Conservation (phyloP, 225 moss, liverwort and hornwort genomes). For the Sphagnum contortum region DNA sequence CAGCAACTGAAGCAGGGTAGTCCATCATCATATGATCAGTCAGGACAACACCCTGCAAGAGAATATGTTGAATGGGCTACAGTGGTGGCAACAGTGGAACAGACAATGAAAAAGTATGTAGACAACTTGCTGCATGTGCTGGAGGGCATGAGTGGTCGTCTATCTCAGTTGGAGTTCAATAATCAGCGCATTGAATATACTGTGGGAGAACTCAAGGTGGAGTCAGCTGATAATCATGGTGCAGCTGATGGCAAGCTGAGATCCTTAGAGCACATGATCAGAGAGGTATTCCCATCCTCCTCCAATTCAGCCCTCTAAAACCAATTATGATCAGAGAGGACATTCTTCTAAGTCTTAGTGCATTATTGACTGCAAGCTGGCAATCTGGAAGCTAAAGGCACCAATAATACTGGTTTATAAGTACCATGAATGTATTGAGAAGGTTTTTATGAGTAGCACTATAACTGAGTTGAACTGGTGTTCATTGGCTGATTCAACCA, state of each 20-base stretch:
- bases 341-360: no score
- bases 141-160: constrained; percentile 67
- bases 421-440: no score
- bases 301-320: no score
- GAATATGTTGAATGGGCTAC: constrained; percentile 56
- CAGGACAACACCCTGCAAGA: constrained; percentile 14
- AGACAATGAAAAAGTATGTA: constrained; percentile 75
- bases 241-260: constrained; percentile 59
- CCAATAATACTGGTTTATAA: no score
- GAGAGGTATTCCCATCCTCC: constrained; percentile 38
- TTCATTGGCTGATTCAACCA: no score
- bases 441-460: no score
- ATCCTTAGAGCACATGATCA: constrained; percentile 59
- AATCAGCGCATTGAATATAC: constrained; percentile 73
- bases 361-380: no score
- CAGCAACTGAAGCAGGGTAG: constrained; percentile 25
- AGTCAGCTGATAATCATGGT: constrained; percentile 44
- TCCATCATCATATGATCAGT: constrained; percentile 20
- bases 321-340: no score
- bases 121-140: constrained; percentile 62
- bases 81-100: constrained; percentile 74
- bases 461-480: no score
- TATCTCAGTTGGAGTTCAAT: constrained; percentile 65
- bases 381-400: no score
- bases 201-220: constrained; percentile 53